These are phyloP conservation scores for Bretschneidera sinensis DNA, from an alignment of 345 rosid genomes.

Conservation along the genomic window DNA sequence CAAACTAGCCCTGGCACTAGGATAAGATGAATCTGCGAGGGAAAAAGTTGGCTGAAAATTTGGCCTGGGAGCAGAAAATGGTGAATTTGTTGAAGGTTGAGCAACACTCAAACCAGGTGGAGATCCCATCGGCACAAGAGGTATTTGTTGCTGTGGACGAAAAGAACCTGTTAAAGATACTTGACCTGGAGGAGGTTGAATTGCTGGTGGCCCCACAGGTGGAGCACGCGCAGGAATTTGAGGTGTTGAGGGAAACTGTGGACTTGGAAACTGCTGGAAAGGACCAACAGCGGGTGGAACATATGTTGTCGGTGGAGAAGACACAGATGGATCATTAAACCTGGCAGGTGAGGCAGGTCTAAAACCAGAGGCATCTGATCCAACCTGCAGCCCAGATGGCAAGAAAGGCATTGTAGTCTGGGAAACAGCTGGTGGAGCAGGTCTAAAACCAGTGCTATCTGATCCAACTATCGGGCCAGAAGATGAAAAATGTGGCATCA, in stretches of 20 bases:
- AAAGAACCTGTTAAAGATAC: constrained; percentile 33
- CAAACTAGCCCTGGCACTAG: constrained; percentile 31
- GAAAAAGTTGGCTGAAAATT: constrained; percentile 51
- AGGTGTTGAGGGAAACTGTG: constrained; percentile 39
- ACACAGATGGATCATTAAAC: constrained; percentile 36
- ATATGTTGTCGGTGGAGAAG: constrained; percentile 44
- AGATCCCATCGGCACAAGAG: constrained; percentile 58
- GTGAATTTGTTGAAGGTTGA: constrained; percentile 35
- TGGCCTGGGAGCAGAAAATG: constrained; percentile 31
- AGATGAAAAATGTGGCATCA: constrained; percentile 50
- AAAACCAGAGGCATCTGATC: constrained; percentile 36
- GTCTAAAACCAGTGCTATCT: constrained; percentile 42
- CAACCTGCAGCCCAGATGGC: constrained; percentile 37
- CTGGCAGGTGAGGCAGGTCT: constrained; percentile 39
- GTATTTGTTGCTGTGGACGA: constrained; percentile 47
- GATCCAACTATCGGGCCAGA: constrained; percentile 48
- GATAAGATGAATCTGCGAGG: constrained; percentile 32
- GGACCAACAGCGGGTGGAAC: constrained; percentile 45
- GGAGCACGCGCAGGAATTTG: constrained; percentile 42
- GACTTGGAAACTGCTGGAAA: constrained; percentile 52
- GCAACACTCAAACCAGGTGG: constrained; percentile 35
- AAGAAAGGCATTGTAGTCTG: constrained; percentile 37
- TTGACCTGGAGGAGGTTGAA: constrained; percentile 56
- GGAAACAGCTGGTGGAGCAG: constrained; percentile 38
- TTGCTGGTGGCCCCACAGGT: constrained; percentile 43